Percentiles rank a stretch among this genome's conserved stretches.
These are phyloP conservation scores for Penicillium maclennaniae DNA, from an alignment of 495 filamentous ascomycete genomes.

Conservation along the genomic window DNA sequence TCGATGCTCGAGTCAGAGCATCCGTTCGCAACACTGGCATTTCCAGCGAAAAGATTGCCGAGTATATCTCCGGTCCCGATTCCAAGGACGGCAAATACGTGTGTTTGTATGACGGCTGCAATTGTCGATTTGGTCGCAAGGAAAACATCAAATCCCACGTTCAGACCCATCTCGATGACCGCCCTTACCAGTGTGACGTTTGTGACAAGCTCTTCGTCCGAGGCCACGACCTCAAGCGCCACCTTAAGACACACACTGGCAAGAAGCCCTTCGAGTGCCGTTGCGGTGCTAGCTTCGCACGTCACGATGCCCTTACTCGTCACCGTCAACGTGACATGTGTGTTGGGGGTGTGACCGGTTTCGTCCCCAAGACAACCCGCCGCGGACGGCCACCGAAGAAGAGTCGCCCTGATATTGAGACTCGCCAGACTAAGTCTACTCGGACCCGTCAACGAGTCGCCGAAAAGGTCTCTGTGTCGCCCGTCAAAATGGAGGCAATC, in stretches of 20 bases:
- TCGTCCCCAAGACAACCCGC: conserved; percentile 66
- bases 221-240: conserved; percentile 93
- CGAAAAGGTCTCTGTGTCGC: conserved; percentile 39
- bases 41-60: conserved; percentile 78
- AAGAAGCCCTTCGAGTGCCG: conserved; percentile 88
- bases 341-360: conserved; percentile 81
- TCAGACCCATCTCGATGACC: conserved; percentile 92
- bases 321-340: conserved; percentile 95
- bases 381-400: conserved; percentile 63
- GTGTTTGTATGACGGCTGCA: conserved; percentile 76
- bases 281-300: conserved; percentile 86
- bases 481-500: conserved; percentile 3
- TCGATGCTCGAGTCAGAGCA: conserved; percentile 46
- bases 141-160: conserved; percentile 98
- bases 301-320: conserved; percentile 90
- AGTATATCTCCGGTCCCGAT: conserved; percentile 78
- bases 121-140: conserved; percentile 82
- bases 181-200: conserved; percentile 83
- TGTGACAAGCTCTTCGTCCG: conserved; percentile 94
- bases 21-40: conserved; percentile 71
- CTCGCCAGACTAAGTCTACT: conserved; percentile 59
- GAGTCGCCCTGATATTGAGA: conserved; percentile 58
- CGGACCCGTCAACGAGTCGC: conserved; percentile 46
- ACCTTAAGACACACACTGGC: conserved; percentile 92
- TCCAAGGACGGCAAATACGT: conserved; percentile 72